Evolutionary conservation across 768 basidiomycete genomes (phyloP), one percentile per base, ranked within the genome.

Genomic region (Calocera viscosa): DNA sequence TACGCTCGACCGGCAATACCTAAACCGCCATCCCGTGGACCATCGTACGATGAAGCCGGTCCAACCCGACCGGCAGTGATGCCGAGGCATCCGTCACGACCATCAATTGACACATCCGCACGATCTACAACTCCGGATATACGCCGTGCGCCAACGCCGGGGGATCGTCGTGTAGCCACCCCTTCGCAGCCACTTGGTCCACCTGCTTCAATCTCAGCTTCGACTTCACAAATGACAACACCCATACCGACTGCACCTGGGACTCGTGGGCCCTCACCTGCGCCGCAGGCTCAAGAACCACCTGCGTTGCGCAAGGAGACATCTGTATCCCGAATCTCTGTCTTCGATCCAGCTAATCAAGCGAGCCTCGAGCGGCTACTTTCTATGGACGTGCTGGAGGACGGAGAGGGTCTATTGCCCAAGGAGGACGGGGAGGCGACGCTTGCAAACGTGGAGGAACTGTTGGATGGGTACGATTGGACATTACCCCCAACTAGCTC

Each of bases 381-480:
- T 17, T 77, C 66, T 1, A 75, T 73, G 30, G 70, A 66, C 14
- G 69, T 68, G 22, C 75, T 70, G 11, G 69, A 66, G 1, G 74
- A 74, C 41, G 73, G 71, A 14, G 87, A 86, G 66, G 88, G 33
- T 5, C 34, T 70, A 28, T 64, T 69, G 30, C 69, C 68, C 19
- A 68, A 88, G 65, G 90, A 91, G 71, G 85, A 83, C 66, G 82
- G 84, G 12, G 87, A 91, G 69, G 90, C 87, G 10, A 91, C 91
- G 2, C 82, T 99, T 77, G 80, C 88, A 3, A 96, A 86, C 75
- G 93, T 99, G 1, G 96, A 99, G 74, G 96, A 99, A 75, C 94
- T 99, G 92, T 81, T 99, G 28, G 96, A 99, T 72, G 94, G 96
- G 0, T 96, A 96, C 72, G 96, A 98, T 75, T 98, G 94, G 94